These are phyloP conservation scores for Xylogone sp. DNA, from an alignment of 2,329 filamentous ascomycete genomes.

Conservation along the genomic window DNA sequence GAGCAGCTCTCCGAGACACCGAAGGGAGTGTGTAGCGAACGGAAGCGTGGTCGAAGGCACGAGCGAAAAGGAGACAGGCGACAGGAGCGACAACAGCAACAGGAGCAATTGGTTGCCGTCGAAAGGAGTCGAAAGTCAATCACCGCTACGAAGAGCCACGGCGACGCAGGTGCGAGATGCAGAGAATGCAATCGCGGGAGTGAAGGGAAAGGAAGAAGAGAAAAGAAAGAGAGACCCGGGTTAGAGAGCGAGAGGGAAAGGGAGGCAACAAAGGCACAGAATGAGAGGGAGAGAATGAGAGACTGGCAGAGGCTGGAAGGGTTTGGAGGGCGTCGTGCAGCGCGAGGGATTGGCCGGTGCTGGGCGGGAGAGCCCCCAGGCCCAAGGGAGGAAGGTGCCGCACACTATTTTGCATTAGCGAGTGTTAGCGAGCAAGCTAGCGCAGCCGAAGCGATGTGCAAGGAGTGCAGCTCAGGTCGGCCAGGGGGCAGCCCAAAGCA, in stretches of 20 bases:
- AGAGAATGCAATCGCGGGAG: constrained; percentile 12
- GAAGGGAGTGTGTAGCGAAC: neutral
- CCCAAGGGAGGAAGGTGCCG: neutral
- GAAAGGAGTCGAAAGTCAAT: constrained; percentile 27
- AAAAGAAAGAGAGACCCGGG: constrained; percentile 13
- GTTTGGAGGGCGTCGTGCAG: neutral
- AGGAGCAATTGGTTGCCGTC: constrained; percentile 18
- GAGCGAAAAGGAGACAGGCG: constrained; percentile 11
- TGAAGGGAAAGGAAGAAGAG: constrained; percentile 10
- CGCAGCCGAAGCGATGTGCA: neutral
- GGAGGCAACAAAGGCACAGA: constrained; percentile 12
- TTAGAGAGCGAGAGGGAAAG: constrained; percentile 14
- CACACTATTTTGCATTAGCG: neutral
- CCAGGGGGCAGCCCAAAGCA: neutral
- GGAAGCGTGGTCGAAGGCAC: neutral
- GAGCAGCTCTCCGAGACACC: constrained; percentile 1
- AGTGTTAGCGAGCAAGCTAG: neutral
- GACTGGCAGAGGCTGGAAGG: constrained; percentile 8
- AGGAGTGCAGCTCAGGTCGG: neutral
- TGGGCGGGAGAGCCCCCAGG: neutral
- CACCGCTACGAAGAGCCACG: constrained; percentile 24
- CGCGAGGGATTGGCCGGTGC: constrained; percentile 8
- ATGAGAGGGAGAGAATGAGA: constrained; percentile 4
- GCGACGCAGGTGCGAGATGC: constrained; percentile 6
- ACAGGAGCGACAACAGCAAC: constrained; percentile 1